These are phyloP conservation scores for Gaertneriomyces semiglobifer DNA, from an alignment of 192 early-diverging fungal genomes.

Conservation along the genomic window DNA sequence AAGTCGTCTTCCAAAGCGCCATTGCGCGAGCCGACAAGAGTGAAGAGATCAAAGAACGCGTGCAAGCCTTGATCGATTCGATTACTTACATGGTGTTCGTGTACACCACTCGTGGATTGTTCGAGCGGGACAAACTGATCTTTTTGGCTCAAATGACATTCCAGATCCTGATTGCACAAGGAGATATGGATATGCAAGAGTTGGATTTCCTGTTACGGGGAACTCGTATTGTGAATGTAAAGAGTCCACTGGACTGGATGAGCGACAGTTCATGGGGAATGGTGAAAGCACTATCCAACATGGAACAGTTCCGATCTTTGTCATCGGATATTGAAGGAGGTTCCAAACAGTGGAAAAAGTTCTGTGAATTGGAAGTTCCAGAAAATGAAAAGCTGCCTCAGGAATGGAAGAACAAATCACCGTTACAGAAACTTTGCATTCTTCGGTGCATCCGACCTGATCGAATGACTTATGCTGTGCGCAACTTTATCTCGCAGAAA, in stretches of 20 bases:
- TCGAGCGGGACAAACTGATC: conserved; percentile 64
- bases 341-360: conserved; percentile 67
- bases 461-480: conserved; percentile 62
- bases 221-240: conserved; percentile 44
- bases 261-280: conserved; percentile 49
- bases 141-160: conserved; percentile 65
- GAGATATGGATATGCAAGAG: conserved; percentile 56
- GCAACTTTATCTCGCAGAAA: conserved; percentile 55
- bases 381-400: conserved; percentile 67
- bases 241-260: conserved; percentile 62
- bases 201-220: conserved; percentile 60
- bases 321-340: conserved; percentile 64
- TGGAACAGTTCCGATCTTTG: conserved; percentile 55
- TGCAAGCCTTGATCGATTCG: conserved; percentile 53
- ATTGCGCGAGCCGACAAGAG: conserved; percentile 53
- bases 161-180: conserved; percentile 55
- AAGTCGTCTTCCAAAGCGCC: conserved; percentile 65
- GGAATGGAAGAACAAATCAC: conserved; percentile 67
- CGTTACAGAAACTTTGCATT: conserved; percentile 63
- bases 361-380: conserved; percentile 61
- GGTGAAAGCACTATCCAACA: conserved; percentile 56
- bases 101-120: conserved; percentile 62
- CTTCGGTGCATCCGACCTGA: conserved; percentile 59
- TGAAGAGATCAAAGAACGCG: conserved; percentile 63
- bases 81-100: conserved; percentile 63